phyloP scores from a whole-genome alignment of 208 protist genomes.

The Jaenimonas drosophilae region DNA sequence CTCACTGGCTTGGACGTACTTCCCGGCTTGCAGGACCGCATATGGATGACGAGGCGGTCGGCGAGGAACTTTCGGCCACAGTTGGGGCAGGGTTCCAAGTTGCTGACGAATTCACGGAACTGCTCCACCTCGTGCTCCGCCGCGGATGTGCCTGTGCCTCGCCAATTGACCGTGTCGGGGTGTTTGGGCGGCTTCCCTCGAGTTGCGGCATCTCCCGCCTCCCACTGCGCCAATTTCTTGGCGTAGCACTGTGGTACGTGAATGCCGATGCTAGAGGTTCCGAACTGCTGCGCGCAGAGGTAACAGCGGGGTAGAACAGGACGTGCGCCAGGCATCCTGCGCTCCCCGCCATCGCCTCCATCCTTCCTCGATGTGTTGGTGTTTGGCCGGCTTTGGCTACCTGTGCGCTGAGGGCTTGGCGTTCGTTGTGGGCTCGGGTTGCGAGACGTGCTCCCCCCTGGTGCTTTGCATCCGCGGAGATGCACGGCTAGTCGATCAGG shows the following conservation, averaged over 20 bases:
- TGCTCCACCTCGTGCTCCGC: constrained; percentile 76
- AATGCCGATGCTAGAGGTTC: constrained; percentile 69
- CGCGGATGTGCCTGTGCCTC: constrained; percentile 11
- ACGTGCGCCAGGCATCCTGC: constrained; percentile 12
- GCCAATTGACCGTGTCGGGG: constrained; percentile 65
- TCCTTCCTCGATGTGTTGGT: no score
- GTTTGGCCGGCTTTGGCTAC: not conserved
- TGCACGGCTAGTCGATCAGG: constrained; percentile 87
- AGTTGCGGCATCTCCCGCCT: constrained; percentile 45
- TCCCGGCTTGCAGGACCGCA: constrained; percentile 81
- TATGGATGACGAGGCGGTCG: constrained; percentile 83
- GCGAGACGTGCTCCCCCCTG: constrained; percentile 1
- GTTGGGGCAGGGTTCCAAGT: constrained; percentile 85
- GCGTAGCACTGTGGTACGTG: constrained; percentile 85
- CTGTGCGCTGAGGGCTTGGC: not conserved
- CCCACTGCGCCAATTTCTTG: constrained; percentile 81
- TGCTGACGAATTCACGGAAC: constrained; percentile 81
- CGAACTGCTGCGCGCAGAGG: constrained; percentile 83
- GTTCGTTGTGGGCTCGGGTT: not conserved
- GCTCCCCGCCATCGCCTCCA: no score
- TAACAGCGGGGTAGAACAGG: constrained; percentile 71
- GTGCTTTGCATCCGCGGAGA: constrained; percentile 68
- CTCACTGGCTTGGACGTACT: constrained; percentile 28
- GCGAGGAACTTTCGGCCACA: constrained; percentile 83
- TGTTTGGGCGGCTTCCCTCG: constrained; percentile 60